Conservation (phyloP, 2,329 filamentous ascomycete genomes). For the Proliferodiscus dingleyae region DNA sequence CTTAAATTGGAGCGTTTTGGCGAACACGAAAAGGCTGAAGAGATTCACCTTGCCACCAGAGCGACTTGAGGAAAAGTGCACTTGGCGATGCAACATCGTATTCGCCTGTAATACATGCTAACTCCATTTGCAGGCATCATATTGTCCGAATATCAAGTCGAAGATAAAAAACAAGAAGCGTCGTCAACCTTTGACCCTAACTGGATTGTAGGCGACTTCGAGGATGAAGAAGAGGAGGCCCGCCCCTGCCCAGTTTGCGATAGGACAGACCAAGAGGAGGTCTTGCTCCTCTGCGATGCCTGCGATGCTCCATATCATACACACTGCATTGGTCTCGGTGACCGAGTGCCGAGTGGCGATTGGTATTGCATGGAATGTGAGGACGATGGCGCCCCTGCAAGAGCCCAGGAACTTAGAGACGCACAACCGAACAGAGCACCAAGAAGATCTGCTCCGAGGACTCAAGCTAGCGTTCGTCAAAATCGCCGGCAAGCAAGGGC, state of each 20-base stretch:
- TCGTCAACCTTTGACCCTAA: conserved; percentile 73
- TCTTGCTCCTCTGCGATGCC: conserved; percentile 83
- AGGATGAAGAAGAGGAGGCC: conserved; percentile 63
- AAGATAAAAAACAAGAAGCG: conserved; percentile 82
- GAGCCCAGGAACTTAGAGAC: conserved; percentile 33
- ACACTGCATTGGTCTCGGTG: conserved; percentile 79
- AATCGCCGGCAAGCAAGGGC: conserved; percentile 60
- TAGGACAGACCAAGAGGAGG: conserved; percentile 72
- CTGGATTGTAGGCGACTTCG: conserved; percentile 66
- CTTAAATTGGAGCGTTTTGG: no score
- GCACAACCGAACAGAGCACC: conserved; percentile 29
- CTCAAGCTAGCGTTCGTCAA: conserved; percentile 52
- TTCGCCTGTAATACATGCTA: conserved; percentile 10
- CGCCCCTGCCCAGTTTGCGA: conserved; percentile 83
- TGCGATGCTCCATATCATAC: conserved; percentile 90
- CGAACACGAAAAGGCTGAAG: no score
- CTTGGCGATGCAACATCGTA: neutral
- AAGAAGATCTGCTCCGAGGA: conserved; percentile 39
- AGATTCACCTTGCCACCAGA: no score
- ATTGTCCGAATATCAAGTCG: conserved; percentile 58
- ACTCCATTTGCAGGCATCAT: conserved; percentile 42
- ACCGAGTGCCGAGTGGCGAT: conserved; percentile 61
- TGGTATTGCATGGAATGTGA: conserved; percentile 91
- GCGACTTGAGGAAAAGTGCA: neutral
- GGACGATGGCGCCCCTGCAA: conserved; percentile 38